Base-by-base conservation (phyloP, 2,329 filamentous ascomycete species). In the Beauveria medogensis region DNA sequence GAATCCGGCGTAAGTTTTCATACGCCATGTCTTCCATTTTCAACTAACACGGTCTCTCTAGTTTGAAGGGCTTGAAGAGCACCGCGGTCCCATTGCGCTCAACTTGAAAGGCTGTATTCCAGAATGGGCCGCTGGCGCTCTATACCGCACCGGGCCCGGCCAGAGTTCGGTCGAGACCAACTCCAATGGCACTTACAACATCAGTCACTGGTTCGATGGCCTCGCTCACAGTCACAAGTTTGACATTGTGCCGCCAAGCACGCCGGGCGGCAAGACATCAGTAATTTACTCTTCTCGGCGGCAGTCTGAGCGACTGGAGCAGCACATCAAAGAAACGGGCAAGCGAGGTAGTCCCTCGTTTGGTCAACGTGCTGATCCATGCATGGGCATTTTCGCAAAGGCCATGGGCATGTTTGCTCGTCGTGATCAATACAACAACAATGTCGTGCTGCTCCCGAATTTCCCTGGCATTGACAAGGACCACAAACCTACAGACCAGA, bases 181-280 rank as follows among this genome's bases (percentile, higher is more conserved):
- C 0, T 73, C 82, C 2, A 77, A 78, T 3, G 84, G 85, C n/a
- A 82, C 78, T 0, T 86, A 86, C 67, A 76, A 79, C 37, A 78
- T 87, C 14, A 82, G 80, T 1, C 90, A 94, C 71, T 94, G 90
- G 90, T 94, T 94, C 66, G 91, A 94, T 69, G 88, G 88, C 6
- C 85, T 91, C 62, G 82, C 84, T 3, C 83, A 89, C 60, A 78
- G 84, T 1, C 89, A 93, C 73, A 84, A 83, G 30, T 93, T 93
- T 69, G 80, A 90, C 61, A 88, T 93, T 37, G 67, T 84, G 3
- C 69, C 80, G 0, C 64, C 77, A 0, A 67, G 69, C 2, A 67
- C 73, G 3, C 65, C 64, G 2, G 64, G 66, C 3, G 63, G 62
- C 30, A 69, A 68, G 47, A 65, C 65, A 0, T 62, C 67, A 0